Conservation (phyloP, 2,329 filamentous ascomycete species). For the Clonostachys sp. region DNA sequence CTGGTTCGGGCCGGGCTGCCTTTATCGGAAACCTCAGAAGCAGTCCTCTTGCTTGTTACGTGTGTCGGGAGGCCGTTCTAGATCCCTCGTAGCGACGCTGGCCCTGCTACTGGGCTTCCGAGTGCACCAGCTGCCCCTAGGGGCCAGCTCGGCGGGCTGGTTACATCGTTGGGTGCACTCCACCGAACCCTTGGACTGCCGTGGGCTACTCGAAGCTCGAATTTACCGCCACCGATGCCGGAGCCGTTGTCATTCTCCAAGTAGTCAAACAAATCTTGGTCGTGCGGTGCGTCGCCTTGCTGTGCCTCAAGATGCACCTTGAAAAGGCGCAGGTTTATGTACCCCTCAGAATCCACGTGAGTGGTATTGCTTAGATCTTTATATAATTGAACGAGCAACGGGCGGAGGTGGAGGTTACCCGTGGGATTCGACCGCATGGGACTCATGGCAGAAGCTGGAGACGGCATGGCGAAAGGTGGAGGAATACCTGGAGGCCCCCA, state of each 20-base stretch:
- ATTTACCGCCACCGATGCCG: conserved; percentile 86
- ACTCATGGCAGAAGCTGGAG: conserved; percentile 19
- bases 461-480: conserved; percentile 25
- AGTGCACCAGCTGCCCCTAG: conserved; percentile 63
- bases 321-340: conserved; percentile 63
- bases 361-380: conserved; percentile 46
- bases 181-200: conserved; percentile 39
- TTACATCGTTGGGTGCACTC: conserved; percentile 49
- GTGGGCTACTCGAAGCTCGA: conserved; percentile 58
- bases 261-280: conserved; percentile 72
- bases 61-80: conserved; percentile 14
- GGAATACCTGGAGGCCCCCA: conserved; percentile 27
- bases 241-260: conserved; percentile 87
- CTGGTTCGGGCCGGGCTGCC: too few species aligned
- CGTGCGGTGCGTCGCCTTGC: conserved; percentile 27
- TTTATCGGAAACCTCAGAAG: too few species aligned
- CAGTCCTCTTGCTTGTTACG: too few species aligned
- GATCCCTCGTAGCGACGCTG: conserved; percentile 27
- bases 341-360: conserved; percentile 50
- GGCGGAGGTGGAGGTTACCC: conserved; percentile 54
- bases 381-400: conserved; percentile 75
- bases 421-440: conserved; percentile 14
- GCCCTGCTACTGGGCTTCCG: conserved; percentile 56
- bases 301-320: conserved; percentile 63
- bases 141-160: conserved; percentile 32